Evolutionary conservation across 352 stramenopile genomes (phyloP).

Genomic region (Phytophthora sansomeana): DNA sequence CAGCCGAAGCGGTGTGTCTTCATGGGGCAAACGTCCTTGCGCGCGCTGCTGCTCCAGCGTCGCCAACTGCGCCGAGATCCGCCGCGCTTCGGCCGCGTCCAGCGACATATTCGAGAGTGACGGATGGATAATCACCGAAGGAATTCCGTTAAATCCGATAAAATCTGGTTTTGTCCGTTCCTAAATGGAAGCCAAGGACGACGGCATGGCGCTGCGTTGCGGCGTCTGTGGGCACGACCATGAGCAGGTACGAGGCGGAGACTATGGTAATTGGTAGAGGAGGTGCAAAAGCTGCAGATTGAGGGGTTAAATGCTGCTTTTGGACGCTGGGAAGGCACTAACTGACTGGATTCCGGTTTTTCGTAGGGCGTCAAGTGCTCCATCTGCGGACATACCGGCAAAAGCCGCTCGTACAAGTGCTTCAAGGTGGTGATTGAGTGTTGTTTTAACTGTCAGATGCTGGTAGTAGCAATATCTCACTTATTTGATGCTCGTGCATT

Average conservation of each 20-base stretch:
- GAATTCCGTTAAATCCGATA: slow-evolving; percentile 3
- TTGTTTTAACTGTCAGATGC: background rate
- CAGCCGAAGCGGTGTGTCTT: slow-evolving; percentile 42
- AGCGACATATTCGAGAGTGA: slow-evolving; percentile 17
- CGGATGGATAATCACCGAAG: background rate
- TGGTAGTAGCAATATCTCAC: background rate
- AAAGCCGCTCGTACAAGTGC: slow-evolving; percentile 68
- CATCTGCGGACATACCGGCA: slow-evolving; percentile 73
- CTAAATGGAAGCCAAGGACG: slow-evolving; percentile 28
- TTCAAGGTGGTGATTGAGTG: slow-evolving; percentile 46
- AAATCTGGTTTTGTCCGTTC: background rate
- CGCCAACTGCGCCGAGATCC: slow-evolving; percentile 45
- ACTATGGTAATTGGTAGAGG: background rate
- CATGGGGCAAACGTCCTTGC: slow-evolving; percentile 26
- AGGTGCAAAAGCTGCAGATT: background rate
- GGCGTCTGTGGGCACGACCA: slow-evolving; percentile 39
- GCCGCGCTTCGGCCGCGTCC: slow-evolving; percentile 34
- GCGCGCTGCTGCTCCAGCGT: slow-evolving; percentile 42
- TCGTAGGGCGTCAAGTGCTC: slow-evolving; percentile 61
- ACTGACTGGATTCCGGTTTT: background rate
- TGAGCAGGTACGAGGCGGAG: slow-evolving; percentile 32
- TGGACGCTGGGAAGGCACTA: slow-evolving; percentile 1
- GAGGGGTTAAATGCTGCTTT: slow-evolving; percentile 7
- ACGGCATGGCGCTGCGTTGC: slow-evolving; percentile 20
- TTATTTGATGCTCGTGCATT: background rate